phyloP scores from a whole-genome alignment of 257 asterid genomes.

The Lithospermum erythrorhizon region DNA sequence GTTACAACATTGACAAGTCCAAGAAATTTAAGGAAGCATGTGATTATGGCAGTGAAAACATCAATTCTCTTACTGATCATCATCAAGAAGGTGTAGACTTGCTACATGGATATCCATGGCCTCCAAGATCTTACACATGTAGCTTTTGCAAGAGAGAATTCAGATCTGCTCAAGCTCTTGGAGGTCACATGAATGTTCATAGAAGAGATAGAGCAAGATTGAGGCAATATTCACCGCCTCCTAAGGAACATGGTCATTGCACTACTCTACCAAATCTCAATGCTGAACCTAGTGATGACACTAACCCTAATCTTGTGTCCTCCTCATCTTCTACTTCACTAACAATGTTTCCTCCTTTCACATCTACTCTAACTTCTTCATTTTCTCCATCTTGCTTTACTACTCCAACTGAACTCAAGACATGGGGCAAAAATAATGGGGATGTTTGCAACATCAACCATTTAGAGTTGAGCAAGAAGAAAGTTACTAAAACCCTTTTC shows the following conservation, averaged over 20 bases:
- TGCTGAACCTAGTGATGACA: conserved; percentile 41
- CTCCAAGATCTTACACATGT: conserved; percentile 74
- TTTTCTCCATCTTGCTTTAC: conserved; percentile 18
- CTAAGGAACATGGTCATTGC: conserved; percentile 8
- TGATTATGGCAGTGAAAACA: conserved; percentile 14
- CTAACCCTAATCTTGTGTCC: conserved; percentile 29
- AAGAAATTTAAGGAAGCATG: conserved; percentile 27
- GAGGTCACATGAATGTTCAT: conserved; percentile 98
- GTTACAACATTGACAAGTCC: conserved; percentile 4
- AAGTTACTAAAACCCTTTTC: conserved; percentile 18
- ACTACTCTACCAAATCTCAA: conserved; percentile 30
- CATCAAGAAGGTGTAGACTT: conserved; percentile 29
- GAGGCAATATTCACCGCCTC: conserved; percentile 38
- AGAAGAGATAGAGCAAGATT: conserved; percentile 73
- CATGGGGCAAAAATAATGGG: conserved; percentile 12
- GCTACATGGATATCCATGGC: conserved; percentile 66
- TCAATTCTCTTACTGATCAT: neutral
- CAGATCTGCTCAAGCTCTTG: conserved; percentile 93
- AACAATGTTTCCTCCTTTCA: conserved; percentile 24
- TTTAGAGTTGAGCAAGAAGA: conserved; percentile 17
- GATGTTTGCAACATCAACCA: neutral
- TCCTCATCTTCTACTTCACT: conserved; percentile 21
- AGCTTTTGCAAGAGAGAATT: conserved; percentile 85
- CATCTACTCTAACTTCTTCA: conserved; percentile 22
- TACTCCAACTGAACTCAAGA: conserved; percentile 6